Percentiles rank a stretch among this genome's conserved stretches.
These are phyloP conservation scores for Pythium brachiatum DNA, from an alignment of 352 stramenopile genomes.

Conservation along the genomic window DNA sequence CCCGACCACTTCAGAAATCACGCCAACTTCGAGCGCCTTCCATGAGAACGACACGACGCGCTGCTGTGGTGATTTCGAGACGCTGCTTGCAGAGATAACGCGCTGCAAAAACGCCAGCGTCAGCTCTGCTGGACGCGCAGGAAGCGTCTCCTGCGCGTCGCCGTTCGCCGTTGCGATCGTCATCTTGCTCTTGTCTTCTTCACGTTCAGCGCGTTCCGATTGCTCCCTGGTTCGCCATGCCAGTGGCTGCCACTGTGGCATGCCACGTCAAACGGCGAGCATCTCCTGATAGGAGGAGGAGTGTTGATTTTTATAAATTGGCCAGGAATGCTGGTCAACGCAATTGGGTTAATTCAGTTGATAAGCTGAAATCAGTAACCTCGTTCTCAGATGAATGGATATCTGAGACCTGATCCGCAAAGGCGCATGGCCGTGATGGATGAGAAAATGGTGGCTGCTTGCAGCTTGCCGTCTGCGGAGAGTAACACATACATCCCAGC, in stretches of 20 bases:
- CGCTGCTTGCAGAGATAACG: constrained; percentile 15
- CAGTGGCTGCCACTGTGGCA: too few relatives aligned
- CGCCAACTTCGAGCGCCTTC: constrained; percentile 66
- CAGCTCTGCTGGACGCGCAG: constrained; percentile 28
- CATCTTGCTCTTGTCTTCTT: constrained; percentile 1
- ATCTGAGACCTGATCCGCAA: too few relatives aligned
- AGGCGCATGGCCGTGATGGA: too few relatives aligned
- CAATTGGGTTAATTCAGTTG: too few relatives aligned
- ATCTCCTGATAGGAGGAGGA: too few relatives aligned
- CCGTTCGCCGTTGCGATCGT: background rate
- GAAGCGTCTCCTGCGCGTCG: constrained; percentile 1
- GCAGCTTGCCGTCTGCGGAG: too few relatives aligned
- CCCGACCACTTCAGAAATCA: constrained; percentile 75
- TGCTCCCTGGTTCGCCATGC: background rate
- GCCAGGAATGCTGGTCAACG: too few relatives aligned
- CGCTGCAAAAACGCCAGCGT: constrained; percentile 53
- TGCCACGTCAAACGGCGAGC: too few relatives aligned
- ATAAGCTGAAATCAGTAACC: too few relatives aligned
- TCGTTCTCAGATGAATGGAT: too few relatives aligned
- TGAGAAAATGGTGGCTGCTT: too few relatives aligned
- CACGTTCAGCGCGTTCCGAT: background rate
- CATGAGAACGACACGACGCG: constrained; percentile 50
- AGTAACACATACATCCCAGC: background rate
- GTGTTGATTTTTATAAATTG: too few relatives aligned
- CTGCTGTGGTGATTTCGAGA: constrained; percentile 16